Base-by-base conservation (phyloP, 345 rosid species). In the Adansonia digitata region DNA sequence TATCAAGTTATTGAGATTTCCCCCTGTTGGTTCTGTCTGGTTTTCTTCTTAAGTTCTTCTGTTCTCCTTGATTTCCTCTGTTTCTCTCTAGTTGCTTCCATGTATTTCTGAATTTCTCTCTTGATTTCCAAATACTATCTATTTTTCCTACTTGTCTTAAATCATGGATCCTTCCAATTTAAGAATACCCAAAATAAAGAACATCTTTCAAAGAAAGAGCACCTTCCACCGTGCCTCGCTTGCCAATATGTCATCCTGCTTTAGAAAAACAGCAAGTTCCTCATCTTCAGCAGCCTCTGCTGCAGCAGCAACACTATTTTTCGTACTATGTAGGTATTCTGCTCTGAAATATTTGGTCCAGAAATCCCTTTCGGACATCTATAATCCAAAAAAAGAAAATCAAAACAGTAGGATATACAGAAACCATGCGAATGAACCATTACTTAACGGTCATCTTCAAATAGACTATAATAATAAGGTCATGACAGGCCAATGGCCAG, bases 221-320 rank as follows among this genome's bases (percentile, higher is more conserved):
- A 93, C 99, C 98, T 95, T 93, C 69, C 72, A 85, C 31, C 88
- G 89, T 78, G 88, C 83, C 85, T 95, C 98, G 73, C 52, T 81
- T 39, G 94, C 94, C 88, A 95, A 86, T 72, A 93, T 89, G 73
- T 89, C 92, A 84, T 95, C 98, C 77, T 87, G 92, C 87, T 85
- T 95, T 69, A 95, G 85, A 71, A 95, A 93, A 77, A 93, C 83
- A 48, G 96, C 97, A 79, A 95, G 97, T 74, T 90, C 97, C 84
- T 93, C 97, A 73, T 95, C 99, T 85, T 95, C 99, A 67, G 98
- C 99, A 74, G 98, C 98, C 79, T 93, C 99, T 26, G 99, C 99
- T 75, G 89, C 93, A 22, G 90, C 93, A 77, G 96, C 91, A 75
- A 81, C 77, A 78, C 86, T 83, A 80, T 88, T 91, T 84, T 82